phyloP scores from a whole-genome alignment of 108 stramenopile genomes.

The Cyclotella choctawhatcheeana region DNA sequence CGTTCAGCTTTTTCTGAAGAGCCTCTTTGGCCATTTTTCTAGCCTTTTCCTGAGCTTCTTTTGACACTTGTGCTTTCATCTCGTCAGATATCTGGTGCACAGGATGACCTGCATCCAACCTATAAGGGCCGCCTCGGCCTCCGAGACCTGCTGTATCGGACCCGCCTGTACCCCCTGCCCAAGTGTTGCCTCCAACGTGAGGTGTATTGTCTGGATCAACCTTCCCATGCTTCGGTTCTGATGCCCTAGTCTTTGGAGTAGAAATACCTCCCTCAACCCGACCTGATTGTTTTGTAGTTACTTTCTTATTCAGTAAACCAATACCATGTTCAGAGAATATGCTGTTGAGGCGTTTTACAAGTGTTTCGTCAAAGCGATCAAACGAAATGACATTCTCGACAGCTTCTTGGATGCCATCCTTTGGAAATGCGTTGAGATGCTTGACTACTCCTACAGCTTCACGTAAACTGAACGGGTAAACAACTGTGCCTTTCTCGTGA shows the following conservation, averaged over 20 bases:
- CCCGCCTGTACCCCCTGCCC: conserved; percentile 59
- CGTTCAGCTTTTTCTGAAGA: conserved; percentile 67
- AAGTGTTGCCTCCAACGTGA: conserved; percentile 90
- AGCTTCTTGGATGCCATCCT: conserved; percentile 69
- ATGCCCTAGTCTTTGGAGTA: conserved; percentile 43
- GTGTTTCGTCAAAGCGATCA: conserved; percentile 66
- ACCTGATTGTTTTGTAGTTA: neutral
- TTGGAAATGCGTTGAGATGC: conserved; percentile 81
- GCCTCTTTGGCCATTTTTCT: conserved; percentile 77
- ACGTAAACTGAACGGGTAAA: conserved; percentile 82
- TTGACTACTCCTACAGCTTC: conserved; percentile 86
- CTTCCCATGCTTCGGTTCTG: conserved; percentile 73
- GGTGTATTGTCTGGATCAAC: conserved; percentile 57
- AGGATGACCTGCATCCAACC: conserved; percentile 84
- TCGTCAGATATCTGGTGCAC: conserved; percentile 91
- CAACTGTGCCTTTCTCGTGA: conserved; percentile 64
- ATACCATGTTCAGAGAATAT: conserved; percentile 65
- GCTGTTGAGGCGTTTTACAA: conserved; percentile 46
- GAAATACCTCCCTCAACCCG: conserved; percentile 28
- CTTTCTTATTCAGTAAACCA: conserved; percentile 19
- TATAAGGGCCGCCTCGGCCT: conserved; percentile 91
- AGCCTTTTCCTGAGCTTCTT: conserved; percentile 68
- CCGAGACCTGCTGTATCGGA: conserved; percentile 90
- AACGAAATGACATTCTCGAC: conserved; percentile 86
- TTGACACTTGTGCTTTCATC: conserved; percentile 78